These are phyloP conservation scores for Cercospora janseana DNA, from an alignment of 2,329 filamentous ascomycete species.

Conservation along the genomic window DNA sequence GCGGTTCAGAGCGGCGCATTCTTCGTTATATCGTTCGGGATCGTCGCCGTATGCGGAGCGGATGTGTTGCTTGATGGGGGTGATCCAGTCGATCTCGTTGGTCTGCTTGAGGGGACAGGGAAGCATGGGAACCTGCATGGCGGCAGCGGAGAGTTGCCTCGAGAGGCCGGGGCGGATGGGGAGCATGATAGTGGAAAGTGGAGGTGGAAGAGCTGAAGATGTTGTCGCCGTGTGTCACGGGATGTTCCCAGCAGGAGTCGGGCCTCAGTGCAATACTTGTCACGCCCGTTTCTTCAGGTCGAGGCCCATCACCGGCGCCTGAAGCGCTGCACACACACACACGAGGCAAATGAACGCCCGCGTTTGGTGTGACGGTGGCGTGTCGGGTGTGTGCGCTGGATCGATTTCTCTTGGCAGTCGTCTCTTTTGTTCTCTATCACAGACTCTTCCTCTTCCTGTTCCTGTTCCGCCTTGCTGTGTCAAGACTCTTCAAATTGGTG, in stretches of 20 bases:
- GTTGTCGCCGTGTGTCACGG: neutral
- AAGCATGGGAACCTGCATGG: constrained; percentile 91
- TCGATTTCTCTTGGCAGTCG: neutral
- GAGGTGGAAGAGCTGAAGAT: neutral
- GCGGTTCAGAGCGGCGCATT: constrained; percentile 90
- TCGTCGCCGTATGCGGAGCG: constrained; percentile 92
- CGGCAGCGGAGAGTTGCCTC: constrained; percentile 43
- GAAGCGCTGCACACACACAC: too few species aligned
- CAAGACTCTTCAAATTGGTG: too few species aligned
- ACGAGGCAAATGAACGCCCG: too few species aligned
- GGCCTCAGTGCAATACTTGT: too few species aligned
- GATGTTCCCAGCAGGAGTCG: neutral
- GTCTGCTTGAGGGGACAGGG: constrained; percentile 89
- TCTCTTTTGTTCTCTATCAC: neutral
- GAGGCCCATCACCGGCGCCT: constrained; percentile 3
- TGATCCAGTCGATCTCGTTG: constrained; percentile 97
- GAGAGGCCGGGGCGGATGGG: constrained; percentile 38
- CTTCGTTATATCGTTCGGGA: constrained; percentile 90
- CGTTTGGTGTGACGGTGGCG: neutral
- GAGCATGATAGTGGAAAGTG: constrained; percentile 31
- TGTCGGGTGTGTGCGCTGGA: neutral
- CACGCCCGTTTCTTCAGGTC: neutral
- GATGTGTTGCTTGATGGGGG: constrained; percentile 89
- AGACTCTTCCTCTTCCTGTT: neutral
- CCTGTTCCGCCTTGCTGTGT: too few species aligned